phyloP scores from a whole-genome alignment of 768 basidiomycete species.

The Lactifluus echinatus region DNA sequence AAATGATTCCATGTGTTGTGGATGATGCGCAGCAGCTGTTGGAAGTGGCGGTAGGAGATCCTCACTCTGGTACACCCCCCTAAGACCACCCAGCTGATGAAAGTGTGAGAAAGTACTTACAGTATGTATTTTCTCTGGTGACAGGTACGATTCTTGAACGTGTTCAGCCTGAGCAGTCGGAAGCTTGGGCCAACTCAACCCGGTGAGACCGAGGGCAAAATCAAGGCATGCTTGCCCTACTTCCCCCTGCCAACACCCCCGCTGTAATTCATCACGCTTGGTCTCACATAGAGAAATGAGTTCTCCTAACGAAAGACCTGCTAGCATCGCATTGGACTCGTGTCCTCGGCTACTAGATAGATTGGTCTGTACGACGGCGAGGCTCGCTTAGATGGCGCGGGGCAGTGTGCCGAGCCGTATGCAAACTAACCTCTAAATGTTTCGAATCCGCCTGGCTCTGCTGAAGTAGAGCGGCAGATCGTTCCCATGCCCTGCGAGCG shows the following conservation, averaged over 20 bases:
- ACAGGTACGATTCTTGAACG: neutral
- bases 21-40: slow-evolving; percentile 16
- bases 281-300: slow-evolving; percentile 28
- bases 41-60: slow-evolving; percentile 15
- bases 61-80: slow-evolving; percentile 2
- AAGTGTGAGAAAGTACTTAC: neutral
- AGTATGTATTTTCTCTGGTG: slow-evolving; percentile 1
- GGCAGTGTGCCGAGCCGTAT: neutral
- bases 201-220: slow-evolving; percentile 26
- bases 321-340: neutral
- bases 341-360: neutral
- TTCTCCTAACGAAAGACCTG: slow-evolving; percentile 5
- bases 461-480: slow-evolving; percentile 29
- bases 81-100: neutral
- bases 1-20: slow-evolving; percentile 15
- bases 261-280: slow-evolving; percentile 25
- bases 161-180: neutral
- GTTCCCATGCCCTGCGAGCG: slow-evolving; percentile 31
- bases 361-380: slow-evolving; percentile 1
- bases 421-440: slow-evolving; percentile 21
- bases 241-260: slow-evolving; percentile 24
- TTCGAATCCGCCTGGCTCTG: slow-evolving; percentile 30
- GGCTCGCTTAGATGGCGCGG: slow-evolving; percentile 1
- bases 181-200: slow-evolving; percentile 22
- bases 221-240: slow-evolving; percentile 24